Evolutionary conservation across 2,329 filamentous ascomycete species (phyloP).

Genomic region (Fusarium illudens): DNA sequence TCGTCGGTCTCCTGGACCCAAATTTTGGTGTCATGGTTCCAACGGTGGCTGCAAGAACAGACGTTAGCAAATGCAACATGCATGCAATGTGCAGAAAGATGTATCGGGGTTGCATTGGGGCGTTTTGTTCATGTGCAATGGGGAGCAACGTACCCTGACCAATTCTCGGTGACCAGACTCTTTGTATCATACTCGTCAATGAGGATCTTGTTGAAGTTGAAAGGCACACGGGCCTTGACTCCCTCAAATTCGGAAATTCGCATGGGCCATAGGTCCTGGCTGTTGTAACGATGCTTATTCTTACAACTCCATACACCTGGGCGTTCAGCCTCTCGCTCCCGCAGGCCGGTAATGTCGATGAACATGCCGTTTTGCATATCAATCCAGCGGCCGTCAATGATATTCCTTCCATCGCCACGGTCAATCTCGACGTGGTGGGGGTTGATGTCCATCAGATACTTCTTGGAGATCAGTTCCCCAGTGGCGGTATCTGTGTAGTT

Average conservation of each 20-base stretch:
- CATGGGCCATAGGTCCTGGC: constrained; percentile 79
- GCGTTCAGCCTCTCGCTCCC: constrained; percentile 66
- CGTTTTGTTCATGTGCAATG: neutral
- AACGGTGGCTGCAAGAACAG: constrained; percentile 61
- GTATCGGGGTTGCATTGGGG: neutral
- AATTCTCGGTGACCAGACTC: constrained; percentile 67
- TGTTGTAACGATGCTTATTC: constrained; percentile 77
- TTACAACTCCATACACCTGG: constrained; percentile 82
- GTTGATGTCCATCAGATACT: constrained; percentile 80
- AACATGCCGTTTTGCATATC: constrained; percentile 79
- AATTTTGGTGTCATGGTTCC: constrained; percentile 65
- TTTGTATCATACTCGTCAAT: constrained; percentile 71
- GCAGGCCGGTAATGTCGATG: constrained; percentile 82
- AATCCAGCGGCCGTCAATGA: constrained; percentile 88
- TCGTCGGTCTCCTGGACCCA: constrained; percentile 61
- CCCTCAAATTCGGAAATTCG: constrained; percentile 79
- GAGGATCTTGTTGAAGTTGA: constrained; percentile 71
- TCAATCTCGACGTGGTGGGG: constrained; percentile 70
- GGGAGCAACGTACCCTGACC: constrained; percentile 63
- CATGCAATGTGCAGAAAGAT: neutral
- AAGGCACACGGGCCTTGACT: constrained; percentile 74
- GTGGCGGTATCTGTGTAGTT: constrained; percentile 53
- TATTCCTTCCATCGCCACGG: constrained; percentile 74
- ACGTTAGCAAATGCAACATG: constrained; percentile 23
- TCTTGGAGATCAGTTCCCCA: constrained; percentile 52